Base-by-base conservation (phyloP, 163 green algal species). In the Prototheca stagnorum region DNA sequence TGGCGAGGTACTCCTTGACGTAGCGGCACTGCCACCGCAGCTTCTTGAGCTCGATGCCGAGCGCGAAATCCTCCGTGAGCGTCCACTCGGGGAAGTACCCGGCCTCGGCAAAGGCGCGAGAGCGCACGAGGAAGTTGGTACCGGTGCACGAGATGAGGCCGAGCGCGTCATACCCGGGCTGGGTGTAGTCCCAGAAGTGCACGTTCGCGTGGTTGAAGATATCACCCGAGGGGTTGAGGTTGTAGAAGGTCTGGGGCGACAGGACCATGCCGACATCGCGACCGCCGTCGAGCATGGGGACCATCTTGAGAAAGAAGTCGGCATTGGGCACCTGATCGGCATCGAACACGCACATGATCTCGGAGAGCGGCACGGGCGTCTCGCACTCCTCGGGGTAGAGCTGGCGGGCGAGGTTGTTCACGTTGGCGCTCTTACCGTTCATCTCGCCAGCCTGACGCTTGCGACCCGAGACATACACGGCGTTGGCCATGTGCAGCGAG, bases 251-350 rank as follows among this genome's bases (percentile, higher is more conserved):
- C 61, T 78, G 72, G 0, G 72, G 72, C 3, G 57, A 70, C 31
- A 81, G 57, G 26, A 81, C 65, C 72, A 81, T 81, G 49, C 61
- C 72, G 45, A 81, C 68, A 47, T 76, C 63, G 39, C 71, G 50
- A 17, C 75, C 62, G 7, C 58, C 56, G 51, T 75, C 63, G 62
- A 76, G 61, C 49, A 79, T 48, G 28, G 61, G 59, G 33, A 82
- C 56, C 29, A 56, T 80, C 59, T 83, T 85, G 20, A 62, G 53
- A 64, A 78, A 89, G 64, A 89, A 89, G 52, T 89, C 76, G 26
- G 64, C 49, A 51, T 84, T 85, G 61, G 73, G 68, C 17, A 83
- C 64, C 56, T 77, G 68, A 41, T 87, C 75, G 26, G 78, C 78
- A 51, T 87, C 78, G 64, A 84, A 81, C 36, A 84, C 65, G 35